Percentiles rank a stretch among this genome's conserved stretches.
These are phyloP conservation scores for Botryotinia calthae DNA, from an alignment of 2,329 filamentous ascomycete genomes.

Conservation along the genomic window DNA sequence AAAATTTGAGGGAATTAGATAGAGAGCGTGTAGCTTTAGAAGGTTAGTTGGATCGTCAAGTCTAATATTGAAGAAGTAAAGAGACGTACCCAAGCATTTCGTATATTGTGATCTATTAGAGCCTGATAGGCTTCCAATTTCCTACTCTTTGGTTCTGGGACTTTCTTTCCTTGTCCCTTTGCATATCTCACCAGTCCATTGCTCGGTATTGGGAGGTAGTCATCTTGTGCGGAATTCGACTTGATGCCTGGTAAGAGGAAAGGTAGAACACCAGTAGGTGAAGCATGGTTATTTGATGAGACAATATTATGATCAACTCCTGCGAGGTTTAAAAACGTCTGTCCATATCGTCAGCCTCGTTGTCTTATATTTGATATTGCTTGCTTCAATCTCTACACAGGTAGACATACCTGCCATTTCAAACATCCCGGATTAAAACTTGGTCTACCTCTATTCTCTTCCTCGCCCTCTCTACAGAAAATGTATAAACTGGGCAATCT, in stretches of 20 bases:
- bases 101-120: slow-evolving; percentile 72
- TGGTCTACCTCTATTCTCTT: slow-evolving; percentile 51
- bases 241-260: slow-evolving; percentile 66
- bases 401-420: slow-evolving; percentile 81
- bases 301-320: slow-evolving; percentile 64
- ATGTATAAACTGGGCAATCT: slow-evolving; percentile 65
- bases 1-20: slow-evolving; percentile 69
- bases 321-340: slow-evolving; percentile 82
- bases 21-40: slow-evolving; percentile 72
- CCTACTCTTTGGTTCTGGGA: slow-evolving; percentile 49
- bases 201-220: slow-evolving; percentile 52
- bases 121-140: slow-evolving; percentile 70
- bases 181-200: slow-evolving; percentile 69
- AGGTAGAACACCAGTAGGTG: slow-evolving; percentile 81
- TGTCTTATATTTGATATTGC: slow-evolving; percentile 9
- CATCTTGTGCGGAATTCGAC: slow-evolving; percentile 38
- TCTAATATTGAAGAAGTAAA: slow-evolving; percentile 4
- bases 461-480: slow-evolving; percentile 65
- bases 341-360: slow-evolving; percentile 24
- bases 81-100: slow-evolving; percentile 73
- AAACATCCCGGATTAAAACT: slow-evolving; percentile 92
- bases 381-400: not conserved
- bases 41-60: not conserved
- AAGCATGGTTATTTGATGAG: slow-evolving; percentile 88
- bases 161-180: slow-evolving; percentile 47